phyloP scores from a whole-genome alignment of 352 stramenopile species.

The Globisporangium nagaii region DNA sequence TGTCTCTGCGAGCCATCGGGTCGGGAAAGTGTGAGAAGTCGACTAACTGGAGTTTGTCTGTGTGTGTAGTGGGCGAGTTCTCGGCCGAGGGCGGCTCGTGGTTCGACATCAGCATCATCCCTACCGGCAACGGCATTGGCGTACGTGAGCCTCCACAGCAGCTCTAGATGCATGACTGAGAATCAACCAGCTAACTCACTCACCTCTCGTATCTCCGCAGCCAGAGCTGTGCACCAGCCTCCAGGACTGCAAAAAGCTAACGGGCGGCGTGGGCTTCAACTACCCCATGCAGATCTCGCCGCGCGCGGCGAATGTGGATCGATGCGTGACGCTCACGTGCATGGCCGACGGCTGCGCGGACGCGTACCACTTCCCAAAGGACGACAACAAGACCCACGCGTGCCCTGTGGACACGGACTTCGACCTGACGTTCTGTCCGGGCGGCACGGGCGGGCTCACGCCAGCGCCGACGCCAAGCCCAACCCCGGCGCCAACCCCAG shows the following conservation, averaged over 20 bases:
- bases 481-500: conserved; percentile 23
- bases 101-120: conserved; percentile 78
- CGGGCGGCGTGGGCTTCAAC: conserved; percentile 58
- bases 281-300: conserved; percentile 59
- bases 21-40: too few species aligned
- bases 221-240: conserved; percentile 46
- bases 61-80: conserved; percentile 49
- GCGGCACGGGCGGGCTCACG: conserved; percentile 25
- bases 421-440: conserved; percentile 53
- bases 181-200: too few species aligned
- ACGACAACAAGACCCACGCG: conserved; percentile 62
- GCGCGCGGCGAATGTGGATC: conserved; percentile 20
- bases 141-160: conserved; percentile 11
- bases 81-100: conserved; percentile 47
- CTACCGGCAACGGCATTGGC: conserved; percentile 30
- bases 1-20: conserved; percentile 7
- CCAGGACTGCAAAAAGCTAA: conserved; percentile 41
- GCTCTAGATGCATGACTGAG: too few species aligned
- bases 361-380: conserved; percentile 62
- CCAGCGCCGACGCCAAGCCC: conserved; percentile 24
- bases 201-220: background rate
- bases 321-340: conserved; percentile 43
- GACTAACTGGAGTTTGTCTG: conserved; percentile 23
- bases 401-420: conserved; percentile 37
- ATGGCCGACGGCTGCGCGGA: conserved; percentile 44